phyloP scores from a whole-genome alignment of 176 grass and related monocot genomes.

The Thinopyrum elongatum region DNA sequence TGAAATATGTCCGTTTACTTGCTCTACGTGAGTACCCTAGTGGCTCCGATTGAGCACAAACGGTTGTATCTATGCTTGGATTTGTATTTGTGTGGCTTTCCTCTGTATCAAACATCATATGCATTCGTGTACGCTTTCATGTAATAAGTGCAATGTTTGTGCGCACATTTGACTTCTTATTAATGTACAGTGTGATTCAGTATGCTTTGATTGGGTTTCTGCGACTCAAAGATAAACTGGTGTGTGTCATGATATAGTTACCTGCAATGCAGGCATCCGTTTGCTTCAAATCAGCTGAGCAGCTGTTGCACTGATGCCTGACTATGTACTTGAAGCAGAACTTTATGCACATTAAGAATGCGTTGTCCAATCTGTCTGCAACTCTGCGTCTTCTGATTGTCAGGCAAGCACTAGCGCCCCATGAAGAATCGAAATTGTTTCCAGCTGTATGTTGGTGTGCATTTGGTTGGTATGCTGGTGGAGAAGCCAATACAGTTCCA shows the following conservation, averaged over 20 bases:
- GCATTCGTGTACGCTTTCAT: not conserved
- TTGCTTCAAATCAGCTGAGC: not conserved
- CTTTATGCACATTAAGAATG: not conserved
- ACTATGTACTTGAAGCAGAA: not conserved
- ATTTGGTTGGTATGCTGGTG: not conserved
- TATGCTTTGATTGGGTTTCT: not conserved
- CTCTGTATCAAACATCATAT: not conserved
- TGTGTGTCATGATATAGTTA: conserved; percentile 1
- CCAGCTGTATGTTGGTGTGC: not conserved
- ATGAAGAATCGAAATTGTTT: not conserved
- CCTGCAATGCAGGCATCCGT: not conserved
- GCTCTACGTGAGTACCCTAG: not conserved
- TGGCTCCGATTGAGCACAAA: not conserved
- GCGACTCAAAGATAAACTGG: not conserved
- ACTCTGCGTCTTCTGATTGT: not conserved
- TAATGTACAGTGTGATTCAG: not conserved
- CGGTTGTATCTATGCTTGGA: not conserved
- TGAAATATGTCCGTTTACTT: not conserved
- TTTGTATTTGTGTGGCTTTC: not conserved
- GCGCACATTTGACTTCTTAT: not conserved
- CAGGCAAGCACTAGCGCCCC: not conserved
- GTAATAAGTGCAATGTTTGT: not conserved
- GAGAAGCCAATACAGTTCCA: not conserved
- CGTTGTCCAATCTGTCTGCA: not conserved
- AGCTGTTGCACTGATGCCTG: not conserved